Evolutionary conservation across 2,329 filamentous ascomycete genomes (phyloP).

Genomic region (Elsinoe australis): DNA sequence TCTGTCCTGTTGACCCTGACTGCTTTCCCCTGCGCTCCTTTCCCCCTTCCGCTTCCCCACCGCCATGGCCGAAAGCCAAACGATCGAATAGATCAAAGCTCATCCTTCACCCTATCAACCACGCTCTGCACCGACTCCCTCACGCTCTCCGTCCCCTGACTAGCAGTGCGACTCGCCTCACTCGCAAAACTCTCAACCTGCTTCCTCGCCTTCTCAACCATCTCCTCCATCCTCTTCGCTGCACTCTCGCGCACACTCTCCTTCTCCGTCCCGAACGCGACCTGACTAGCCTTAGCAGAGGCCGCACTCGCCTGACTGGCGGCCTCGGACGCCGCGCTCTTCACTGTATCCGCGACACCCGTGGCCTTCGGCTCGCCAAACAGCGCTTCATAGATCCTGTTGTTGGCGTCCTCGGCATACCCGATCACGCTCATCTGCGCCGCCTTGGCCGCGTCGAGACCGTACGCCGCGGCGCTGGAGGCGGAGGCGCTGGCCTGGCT

Average conservation of each 20-base stretch:
- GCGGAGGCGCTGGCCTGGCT: slow-evolving; percentile 41
- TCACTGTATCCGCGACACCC: slow-evolving; percentile 37
- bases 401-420: slow-evolving; percentile 41
- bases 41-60: no score
- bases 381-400: slow-evolving; percentile 27
- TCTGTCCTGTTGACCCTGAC: no score
- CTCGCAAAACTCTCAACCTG: slow-evolving; percentile 9
- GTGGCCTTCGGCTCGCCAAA: slow-evolving; percentile 39
- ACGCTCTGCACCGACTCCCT: slow-evolving; percentile 10
- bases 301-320: slow-evolving; percentile 41
- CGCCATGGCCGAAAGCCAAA: no score
- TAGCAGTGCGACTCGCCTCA: background rate
- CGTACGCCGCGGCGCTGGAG: slow-evolving; percentile 37
- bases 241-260: slow-evolving; percentile 5
- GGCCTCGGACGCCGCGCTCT: slow-evolving; percentile 34
- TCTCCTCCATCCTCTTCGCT: slow-evolving; percentile 5
- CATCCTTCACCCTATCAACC: slow-evolving; percentile 15
- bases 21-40: no score
- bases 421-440: slow-evolving; percentile 45
- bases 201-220: slow-evolving; percentile 7
- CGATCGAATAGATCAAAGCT: background rate
- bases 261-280: slow-evolving; percentile 7
- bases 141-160: slow-evolving; percentile 1
- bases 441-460: slow-evolving; percentile 45
- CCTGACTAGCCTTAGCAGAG: slow-evolving; percentile 22